Evolutionary conservation across 192 early-diverging fungal species (phyloP).

Genomic region (Podila epicladia): DNA sequence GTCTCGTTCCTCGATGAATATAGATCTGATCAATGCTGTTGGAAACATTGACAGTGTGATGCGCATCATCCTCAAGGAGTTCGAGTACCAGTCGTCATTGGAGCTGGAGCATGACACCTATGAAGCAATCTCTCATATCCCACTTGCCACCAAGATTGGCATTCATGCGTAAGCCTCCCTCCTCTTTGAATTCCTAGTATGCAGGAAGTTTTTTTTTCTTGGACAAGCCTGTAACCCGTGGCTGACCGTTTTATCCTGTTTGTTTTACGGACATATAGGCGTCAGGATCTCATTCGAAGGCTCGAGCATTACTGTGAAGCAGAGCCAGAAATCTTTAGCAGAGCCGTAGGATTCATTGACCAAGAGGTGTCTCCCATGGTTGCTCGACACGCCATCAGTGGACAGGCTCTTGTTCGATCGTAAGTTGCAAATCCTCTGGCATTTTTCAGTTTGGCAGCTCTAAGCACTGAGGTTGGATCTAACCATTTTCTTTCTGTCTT

Average conservation of each 20-base stretch:
- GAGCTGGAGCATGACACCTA: conserved; percentile 63
- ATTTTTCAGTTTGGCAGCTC: not conserved
- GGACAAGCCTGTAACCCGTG: not conserved
- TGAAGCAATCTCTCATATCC: conserved; percentile 67
- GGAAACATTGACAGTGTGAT: conserved; percentile 67
- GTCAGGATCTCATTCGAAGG: conserved; percentile 63
- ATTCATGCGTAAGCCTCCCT: conserved; percentile 56
- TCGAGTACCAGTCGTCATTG: conserved; percentile 66
- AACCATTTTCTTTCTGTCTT: not conserved
- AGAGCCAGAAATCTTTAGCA: conserved; percentile 54
- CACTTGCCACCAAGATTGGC: conserved; percentile 66
- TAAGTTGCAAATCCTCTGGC: conserved; percentile 14
- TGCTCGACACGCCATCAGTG: conserved; percentile 63
- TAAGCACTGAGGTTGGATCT: not conserved
- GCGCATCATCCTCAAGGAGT: conserved; percentile 66
- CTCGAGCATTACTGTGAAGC: conserved; percentile 64
- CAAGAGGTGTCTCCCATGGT: conserved; percentile 58
- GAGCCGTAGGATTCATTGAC: conserved; percentile 62
- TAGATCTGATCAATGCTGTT: conserved; percentile 68
- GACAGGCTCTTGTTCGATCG: conserved; percentile 64
- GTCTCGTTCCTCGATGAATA: not conserved
- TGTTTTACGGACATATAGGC: conserved; percentile 11
- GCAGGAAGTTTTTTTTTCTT: not conserved
- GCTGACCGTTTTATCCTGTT: not conserved
- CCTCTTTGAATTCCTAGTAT: no score